A percentile compares a stretch with the other conserved stretches of the same genome.
phyloP scores from a whole-genome alignment of 768 basidiomycete species.

The Trametes gibbosa region DNA sequence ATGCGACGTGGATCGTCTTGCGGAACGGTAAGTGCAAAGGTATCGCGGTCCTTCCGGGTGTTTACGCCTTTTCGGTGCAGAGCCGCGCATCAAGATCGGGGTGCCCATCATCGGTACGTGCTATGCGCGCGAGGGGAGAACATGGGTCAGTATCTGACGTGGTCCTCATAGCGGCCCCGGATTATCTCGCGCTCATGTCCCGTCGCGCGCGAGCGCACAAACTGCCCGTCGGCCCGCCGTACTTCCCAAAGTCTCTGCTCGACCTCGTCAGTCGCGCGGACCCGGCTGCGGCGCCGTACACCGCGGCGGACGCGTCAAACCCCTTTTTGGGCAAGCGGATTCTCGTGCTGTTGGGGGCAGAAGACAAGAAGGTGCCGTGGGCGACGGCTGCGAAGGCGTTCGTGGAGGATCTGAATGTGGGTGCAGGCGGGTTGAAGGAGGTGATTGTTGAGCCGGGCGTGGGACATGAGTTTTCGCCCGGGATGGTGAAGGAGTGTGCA shows the following conservation, averaged over 20 bases:
- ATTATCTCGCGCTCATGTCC: slow-evolving; percentile 56
- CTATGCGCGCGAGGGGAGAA: not conserved
- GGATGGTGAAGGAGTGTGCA: slow-evolving; percentile 54
- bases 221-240: slow-evolving; percentile 46
- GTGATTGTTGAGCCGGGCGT: slow-evolving; percentile 51
- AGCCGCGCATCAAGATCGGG: slow-evolving; percentile 41
- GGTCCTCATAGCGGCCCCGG: slow-evolving; percentile 69
- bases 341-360: slow-evolving; percentile 64
- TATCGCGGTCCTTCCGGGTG: too few relatives aligned
- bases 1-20: slow-evolving; percentile 75
- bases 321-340: slow-evolving; percentile 73
- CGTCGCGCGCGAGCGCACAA: slow-evolving; percentile 49
- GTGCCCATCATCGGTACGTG: slow-evolving; percentile 38
- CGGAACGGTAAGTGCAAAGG: slow-evolving; percentile 34
- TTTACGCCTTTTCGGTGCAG: slow-evolving; percentile 23
- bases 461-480: slow-evolving; percentile 60
- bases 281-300: slow-evolving; percentile 44
- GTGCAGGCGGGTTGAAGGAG: slow-evolving; percentile 51
- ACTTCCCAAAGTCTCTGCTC: slow-evolving; percentile 55
- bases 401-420: slow-evolving; percentile 54
- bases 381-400: slow-evolving; percentile 47
- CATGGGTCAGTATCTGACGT: slow-evolving; percentile 6
- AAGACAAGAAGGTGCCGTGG: slow-evolving; percentile 69
- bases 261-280: slow-evolving; percentile 45
- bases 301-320: slow-evolving; percentile 39